These are phyloP conservation scores for Entophlyctis luteolus DNA, from an alignment of 192 early-diverging fungal species.

Conservation along the genomic window DNA sequence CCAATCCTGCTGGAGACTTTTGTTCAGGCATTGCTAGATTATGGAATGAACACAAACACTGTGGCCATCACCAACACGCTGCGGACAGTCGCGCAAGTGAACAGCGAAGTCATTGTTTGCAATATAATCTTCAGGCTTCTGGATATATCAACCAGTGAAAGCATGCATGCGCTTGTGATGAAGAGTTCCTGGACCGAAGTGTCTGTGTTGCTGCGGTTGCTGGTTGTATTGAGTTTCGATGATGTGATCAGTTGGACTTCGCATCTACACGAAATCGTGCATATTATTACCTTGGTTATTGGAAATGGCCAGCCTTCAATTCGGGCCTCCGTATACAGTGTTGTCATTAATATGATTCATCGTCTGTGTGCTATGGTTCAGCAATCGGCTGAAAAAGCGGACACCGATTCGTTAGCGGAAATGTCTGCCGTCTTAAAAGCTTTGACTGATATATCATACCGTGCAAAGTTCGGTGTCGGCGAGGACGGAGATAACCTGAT, in stretches of 20 bases:
- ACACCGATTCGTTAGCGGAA: conserved; percentile 37
- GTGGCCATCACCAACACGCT: conserved; percentile 86
- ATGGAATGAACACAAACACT: conserved; percentile 69
- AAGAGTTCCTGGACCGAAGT: conserved; percentile 92
- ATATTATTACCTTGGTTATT: conserved; percentile 78
- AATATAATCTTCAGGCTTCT: conserved; percentile 67
- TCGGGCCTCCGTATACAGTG: conserved; percentile 86
- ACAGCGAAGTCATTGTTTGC: conserved; percentile 62
- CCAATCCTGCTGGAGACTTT: conserved; percentile 78
- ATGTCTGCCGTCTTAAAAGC: conserved; percentile 56
- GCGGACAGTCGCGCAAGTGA: conserved; percentile 73
- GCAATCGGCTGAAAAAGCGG: conserved; percentile 38
- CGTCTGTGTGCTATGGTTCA: conserved; percentile 55
- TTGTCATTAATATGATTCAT: conserved; percentile 89
- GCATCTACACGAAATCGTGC: conserved; percentile 83
- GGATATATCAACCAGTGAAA: not conserved
- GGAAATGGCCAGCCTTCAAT: conserved; percentile 82
- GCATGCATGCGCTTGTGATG: conserved; percentile 60
- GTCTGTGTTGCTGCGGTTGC: conserved; percentile 80
- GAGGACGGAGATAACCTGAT: conserved; percentile 8
- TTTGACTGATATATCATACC: conserved; percentile 76
- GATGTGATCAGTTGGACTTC: conserved; percentile 61
- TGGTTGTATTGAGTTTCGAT: conserved; percentile 87
- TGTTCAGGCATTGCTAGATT: conserved; percentile 73
- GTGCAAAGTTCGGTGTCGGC: conserved; percentile 72